A percentile compares a stretch with the other conserved stretches of the same genome.
Conservation (phyloP, 2,329 filamentous ascomycete species). For the Fusarium bulbicola region DNA sequence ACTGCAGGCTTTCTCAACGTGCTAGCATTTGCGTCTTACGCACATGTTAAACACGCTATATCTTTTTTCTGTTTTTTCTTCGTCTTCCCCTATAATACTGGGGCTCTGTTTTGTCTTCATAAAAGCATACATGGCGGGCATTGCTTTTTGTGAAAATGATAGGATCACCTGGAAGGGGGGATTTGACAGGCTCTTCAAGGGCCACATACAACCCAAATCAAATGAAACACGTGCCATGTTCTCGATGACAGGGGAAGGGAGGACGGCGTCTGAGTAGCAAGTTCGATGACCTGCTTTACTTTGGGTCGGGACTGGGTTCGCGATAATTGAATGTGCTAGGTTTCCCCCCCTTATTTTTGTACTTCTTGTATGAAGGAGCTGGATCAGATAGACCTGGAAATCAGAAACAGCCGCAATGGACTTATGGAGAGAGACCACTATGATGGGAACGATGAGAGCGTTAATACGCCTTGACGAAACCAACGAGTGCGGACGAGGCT, state of each 20-base stretch:
- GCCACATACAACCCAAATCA: slow-evolving; percentile 4
- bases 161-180: neutral
- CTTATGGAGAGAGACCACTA: slow-evolving; percentile 11
- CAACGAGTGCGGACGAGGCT: slow-evolving; percentile 22
- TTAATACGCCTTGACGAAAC: slow-evolving; percentile 22
- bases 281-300: slow-evolving; percentile 11
- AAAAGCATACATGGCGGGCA: slow-evolving; percentile 10
- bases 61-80: slow-evolving; percentile 9
- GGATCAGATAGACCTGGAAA: slow-evolving; percentile 30
- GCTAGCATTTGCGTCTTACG: neutral
- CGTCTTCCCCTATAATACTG: slow-evolving; percentile 15
- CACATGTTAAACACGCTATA: slow-evolving; percentile 1
- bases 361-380: slow-evolving; percentile 35
- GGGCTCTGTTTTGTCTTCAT: slow-evolving; percentile 10
- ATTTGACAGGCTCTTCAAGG: neutral
- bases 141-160: slow-evolving; percentile 8
- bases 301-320: slow-evolving; percentile 14
- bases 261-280: slow-evolving; percentile 23
- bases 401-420: slow-evolving; percentile 11
- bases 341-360: slow-evolving; percentile 13
- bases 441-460: slow-evolving; percentile 15
- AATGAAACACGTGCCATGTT: slow-evolving; percentile 1
- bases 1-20: slow-evolving; percentile 1
- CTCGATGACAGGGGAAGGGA: slow-evolving; percentile 5
- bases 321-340: slow-evolving; percentile 24